Percentiles rank a stretch among this genome's conserved stretches.
These are phyloP conservation scores for Pyronema omphalodes DNA, from an alignment of 495 filamentous ascomycete genomes.

Conservation along the genomic window DNA sequence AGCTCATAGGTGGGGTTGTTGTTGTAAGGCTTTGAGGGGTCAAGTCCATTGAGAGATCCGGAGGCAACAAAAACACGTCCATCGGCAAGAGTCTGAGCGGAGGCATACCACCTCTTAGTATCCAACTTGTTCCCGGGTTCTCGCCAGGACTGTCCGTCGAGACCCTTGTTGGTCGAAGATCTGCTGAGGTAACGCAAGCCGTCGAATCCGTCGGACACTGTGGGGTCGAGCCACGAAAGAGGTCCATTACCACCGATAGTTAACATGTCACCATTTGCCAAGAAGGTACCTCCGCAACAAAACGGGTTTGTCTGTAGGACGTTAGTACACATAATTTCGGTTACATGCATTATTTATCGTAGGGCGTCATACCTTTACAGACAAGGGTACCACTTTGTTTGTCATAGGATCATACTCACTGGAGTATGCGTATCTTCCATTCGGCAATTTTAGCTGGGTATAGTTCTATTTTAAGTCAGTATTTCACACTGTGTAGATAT, in stretches of 20 bases:
- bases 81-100: slow-evolving; percentile 39
- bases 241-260: slow-evolving; percentile 42
- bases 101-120: slow-evolving; percentile 41
- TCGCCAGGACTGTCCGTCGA: slow-evolving; percentile 35
- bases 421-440: slow-evolving; percentile 41
- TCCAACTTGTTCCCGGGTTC: slow-evolving; percentile 39
- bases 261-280: slow-evolving; percentile 37
- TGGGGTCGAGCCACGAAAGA: slow-evolving; percentile 36
- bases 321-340: background rate
- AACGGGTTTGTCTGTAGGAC: slow-evolving; percentile 38
- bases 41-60: slow-evolving; percentile 40
- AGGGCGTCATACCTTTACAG: slow-evolving; percentile 26
- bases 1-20: slow-evolving; percentile 51
- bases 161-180: slow-evolving; percentile 29
- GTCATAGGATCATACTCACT: slow-evolving; percentile 39
- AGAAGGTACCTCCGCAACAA: slow-evolving; percentile 42
- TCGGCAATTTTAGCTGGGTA: slow-evolving; percentile 35
- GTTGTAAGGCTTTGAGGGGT: slow-evolving; percentile 36
- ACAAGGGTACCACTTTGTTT: slow-evolving; percentile 31
- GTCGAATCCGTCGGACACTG: slow-evolving; percentile 39
- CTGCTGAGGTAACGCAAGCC: slow-evolving; percentile 37
- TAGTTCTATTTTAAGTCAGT: slow-evolving; percentile 26
- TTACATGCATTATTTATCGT: background rate
- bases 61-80: slow-evolving; percentile 41
- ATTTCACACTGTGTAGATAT: too few relatives aligned